A percentile compares a stretch with the other conserved stretches of the same genome.
Conservation (phyloP, 2,329 filamentous ascomycete species). For the Cladosporium sp. region DNA sequence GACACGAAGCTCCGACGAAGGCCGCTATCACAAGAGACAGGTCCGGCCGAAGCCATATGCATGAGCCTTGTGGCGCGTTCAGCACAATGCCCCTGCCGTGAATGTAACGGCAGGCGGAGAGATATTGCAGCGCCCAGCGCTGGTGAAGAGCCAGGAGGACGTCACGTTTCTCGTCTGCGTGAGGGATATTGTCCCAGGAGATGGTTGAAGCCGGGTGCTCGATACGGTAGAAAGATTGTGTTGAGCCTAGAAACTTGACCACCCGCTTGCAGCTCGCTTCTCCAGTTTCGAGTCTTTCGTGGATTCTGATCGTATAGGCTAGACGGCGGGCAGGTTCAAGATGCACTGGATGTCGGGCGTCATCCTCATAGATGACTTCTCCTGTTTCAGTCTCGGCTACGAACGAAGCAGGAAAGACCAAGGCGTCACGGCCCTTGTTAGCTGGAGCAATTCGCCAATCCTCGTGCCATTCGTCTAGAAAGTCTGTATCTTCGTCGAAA, state of each 20-base stretch:
- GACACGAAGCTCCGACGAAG: not conserved
- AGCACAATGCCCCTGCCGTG: not conserved
- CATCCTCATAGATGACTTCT: not conserved
- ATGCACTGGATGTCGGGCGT: not conserved
- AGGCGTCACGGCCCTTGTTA: not conserved
- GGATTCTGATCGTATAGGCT: not conserved
- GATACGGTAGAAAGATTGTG: not conserved
- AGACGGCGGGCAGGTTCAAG: not conserved
- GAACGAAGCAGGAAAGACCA: not conserved
- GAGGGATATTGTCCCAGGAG: not conserved
- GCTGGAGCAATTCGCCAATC: not conserved
- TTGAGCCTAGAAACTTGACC: not conserved
- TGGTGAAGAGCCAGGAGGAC: not conserved
- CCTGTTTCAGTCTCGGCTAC: not conserved
- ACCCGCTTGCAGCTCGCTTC: not conserved
- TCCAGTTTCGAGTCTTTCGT: not conserved
- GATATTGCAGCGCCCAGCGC: not conserved
- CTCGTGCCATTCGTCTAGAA: not conserved
- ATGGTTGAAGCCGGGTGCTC: not conserved
- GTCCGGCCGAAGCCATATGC: not conserved
- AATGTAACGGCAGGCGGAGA: not conserved
- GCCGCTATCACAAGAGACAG: not conserved
- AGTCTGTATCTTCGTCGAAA: not conserved
- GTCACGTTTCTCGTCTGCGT: not conserved
- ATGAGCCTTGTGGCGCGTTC: not conserved